These are phyloP conservation scores for Wickerhamiella kazuoi DNA, from an alignment of 805 yeast species.

Conservation along the genomic window DNA sequence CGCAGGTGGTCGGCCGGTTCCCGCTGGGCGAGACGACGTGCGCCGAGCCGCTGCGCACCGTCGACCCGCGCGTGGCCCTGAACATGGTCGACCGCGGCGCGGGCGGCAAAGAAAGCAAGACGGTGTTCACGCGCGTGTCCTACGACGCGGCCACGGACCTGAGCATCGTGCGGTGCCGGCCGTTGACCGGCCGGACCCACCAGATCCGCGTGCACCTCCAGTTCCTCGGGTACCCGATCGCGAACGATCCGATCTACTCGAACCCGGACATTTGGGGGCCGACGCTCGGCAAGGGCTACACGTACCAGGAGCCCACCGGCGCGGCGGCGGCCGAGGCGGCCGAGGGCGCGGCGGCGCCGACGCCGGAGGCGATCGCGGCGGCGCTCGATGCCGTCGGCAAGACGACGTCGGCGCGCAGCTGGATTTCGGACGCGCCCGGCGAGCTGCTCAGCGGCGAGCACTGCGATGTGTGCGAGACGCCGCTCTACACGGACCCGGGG, in stretches of 20 bases:
- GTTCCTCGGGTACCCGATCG: slow-evolving; percentile 74
- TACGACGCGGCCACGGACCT: slow-evolving; percentile 47
- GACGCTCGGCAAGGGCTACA: slow-evolving; percentile 44
- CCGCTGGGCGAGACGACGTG: slow-evolving; percentile 39
- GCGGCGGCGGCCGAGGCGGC: slow-evolving; percentile 20
- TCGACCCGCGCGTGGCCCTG: slow-evolving; percentile 57
- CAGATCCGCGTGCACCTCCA: slow-evolving; percentile 90
- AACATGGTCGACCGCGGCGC: slow-evolving; percentile 29
- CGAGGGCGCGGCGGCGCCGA: slow-evolving; percentile 21
- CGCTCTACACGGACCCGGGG: slow-evolving; percentile 73
- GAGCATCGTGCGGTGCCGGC: slow-evolving; percentile 69
- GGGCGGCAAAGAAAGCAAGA: slow-evolving; percentile 46
- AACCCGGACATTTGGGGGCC: slow-evolving; percentile 69
- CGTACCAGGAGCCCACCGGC: no score
- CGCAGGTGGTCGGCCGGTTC: slow-evolving; percentile 75
- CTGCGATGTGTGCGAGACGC: slow-evolving; percentile 53
- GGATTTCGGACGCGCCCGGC: slow-evolving; percentile 35
- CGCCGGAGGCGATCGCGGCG: slow-evolving; percentile 29
- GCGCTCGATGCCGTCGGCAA: slow-evolving; percentile 55
- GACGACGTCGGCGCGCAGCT: slow-evolving; percentile 43
- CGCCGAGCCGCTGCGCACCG: slow-evolving; percentile 49
- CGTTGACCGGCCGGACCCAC: slow-evolving; percentile 86
- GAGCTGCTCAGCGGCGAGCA: slow-evolving; percentile 41
- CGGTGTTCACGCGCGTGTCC: slow-evolving; percentile 49
- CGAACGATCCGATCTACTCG: slow-evolving; percentile 82